Evolutionary conservation across 2,329 filamentous ascomycete genomes (phyloP).

Genomic region (Fusarium gaditjirri): DNA sequence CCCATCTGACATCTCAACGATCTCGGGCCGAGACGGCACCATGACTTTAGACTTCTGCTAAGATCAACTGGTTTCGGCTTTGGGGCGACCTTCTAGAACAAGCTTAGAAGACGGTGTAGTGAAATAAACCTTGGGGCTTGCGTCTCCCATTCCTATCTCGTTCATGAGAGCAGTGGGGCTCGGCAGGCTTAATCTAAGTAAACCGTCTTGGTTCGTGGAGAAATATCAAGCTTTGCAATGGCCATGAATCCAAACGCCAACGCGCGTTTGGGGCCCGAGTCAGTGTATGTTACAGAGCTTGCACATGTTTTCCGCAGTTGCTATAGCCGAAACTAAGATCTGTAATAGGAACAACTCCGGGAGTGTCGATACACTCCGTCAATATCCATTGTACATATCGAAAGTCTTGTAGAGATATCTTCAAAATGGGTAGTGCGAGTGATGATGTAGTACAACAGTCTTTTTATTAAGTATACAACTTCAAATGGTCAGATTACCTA

Average conservation of each 20-base stretch:
- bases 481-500: neutral
- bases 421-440: neutral
- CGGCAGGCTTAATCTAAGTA: accelerated
- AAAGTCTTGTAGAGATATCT: accelerated
- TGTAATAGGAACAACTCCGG: neutral
- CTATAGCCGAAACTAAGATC: neutral
- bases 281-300: accelerated
- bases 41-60: accelerated
- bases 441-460: neutral
- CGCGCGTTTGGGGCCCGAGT: neutral
- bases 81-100: neutral
- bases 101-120: neutral
- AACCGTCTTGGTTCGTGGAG: neutral
- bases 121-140: too few relatives aligned
- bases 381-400: accelerated
- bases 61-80: neutral
- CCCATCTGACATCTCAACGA: accelerated
- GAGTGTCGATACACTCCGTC: accelerated
- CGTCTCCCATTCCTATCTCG: accelerated
- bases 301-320: accelerated
- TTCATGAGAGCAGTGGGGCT: accelerated
- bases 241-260: neutral
- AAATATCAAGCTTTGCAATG: neutral
- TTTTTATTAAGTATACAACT: neutral
- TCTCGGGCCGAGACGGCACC: neutral